These are phyloP conservation scores for Colletotrichum sp. DNA, from an alignment of 2,329 filamentous ascomycete genomes.

Conservation along the genomic window DNA sequence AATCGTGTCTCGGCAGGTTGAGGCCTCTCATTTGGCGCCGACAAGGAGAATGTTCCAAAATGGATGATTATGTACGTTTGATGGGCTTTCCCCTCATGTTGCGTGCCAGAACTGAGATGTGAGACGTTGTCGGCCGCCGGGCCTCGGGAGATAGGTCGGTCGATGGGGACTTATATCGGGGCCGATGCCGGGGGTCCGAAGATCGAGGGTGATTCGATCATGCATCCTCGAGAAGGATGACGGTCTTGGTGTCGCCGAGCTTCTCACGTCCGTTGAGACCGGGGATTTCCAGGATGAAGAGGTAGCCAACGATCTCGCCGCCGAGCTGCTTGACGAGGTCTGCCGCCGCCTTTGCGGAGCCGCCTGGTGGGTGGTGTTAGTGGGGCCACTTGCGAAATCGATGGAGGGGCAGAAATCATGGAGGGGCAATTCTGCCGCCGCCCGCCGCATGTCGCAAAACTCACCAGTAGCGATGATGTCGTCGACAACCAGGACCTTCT, in stretches of 20 bases:
- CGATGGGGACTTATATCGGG: not conserved
- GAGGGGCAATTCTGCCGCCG: not conserved
- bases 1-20: not conserved
- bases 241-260: constrained; percentile 77
- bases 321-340: constrained; percentile 86
- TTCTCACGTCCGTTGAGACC: constrained; percentile 92
- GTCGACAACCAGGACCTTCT: constrained; percentile 92
- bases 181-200: not conserved
- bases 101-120: not conserved
- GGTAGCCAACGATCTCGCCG: constrained; percentile 83
- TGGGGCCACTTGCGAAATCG: constrained; percentile 10
- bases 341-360: constrained; percentile 87
- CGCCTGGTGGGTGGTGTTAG: constrained; percentile 61
- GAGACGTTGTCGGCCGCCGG: not conserved
- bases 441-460: constrained; percentile 32
- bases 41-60: not conserved
- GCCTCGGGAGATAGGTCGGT: not conserved
- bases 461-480: constrained; percentile 98
- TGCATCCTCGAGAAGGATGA: constrained; percentile 75
- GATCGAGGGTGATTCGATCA: constrained; percentile 26
- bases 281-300: constrained; percentile 95
- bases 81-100: not conserved
- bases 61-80: not conserved
- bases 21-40: not conserved
- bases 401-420: constrained; percentile 8